Conservation (phyloP, 2,329 filamentous ascomycete species). For the Nemania bipapillata region DNA sequence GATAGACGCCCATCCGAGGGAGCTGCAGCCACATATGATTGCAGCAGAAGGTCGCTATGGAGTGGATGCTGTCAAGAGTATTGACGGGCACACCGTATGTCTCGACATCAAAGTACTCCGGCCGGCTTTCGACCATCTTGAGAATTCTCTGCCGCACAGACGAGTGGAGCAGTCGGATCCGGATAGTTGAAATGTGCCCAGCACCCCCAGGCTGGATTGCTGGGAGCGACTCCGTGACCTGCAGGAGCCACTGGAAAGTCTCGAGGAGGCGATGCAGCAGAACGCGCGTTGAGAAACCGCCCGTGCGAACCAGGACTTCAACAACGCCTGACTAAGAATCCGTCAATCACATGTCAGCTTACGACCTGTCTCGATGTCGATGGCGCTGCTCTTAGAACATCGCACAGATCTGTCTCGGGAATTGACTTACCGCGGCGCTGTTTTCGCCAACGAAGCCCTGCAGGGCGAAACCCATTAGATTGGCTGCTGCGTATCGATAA, state of each 20-base stretch:
- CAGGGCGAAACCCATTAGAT: conserved; percentile 62
- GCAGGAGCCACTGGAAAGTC: conserved; percentile 58
- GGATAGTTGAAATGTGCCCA: conserved; percentile 69
- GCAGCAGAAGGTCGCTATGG: conserved; percentile 71
- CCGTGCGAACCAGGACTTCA: conserved; percentile 73
- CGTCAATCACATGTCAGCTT: background rate
- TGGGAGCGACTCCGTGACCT: conserved; percentile 68
- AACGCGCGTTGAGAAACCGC: conserved; percentile 71
- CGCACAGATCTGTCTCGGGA: background rate
- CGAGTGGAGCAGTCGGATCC: conserved; percentile 73
- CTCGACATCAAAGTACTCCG: conserved; percentile 69
- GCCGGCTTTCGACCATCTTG: conserved; percentile 62
- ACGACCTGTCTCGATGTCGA: background rate
- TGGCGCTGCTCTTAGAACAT: too few species aligned
- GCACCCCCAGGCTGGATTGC: conserved; percentile 70
- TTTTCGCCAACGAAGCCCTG: conserved; percentile 55
- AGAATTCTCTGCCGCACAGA: conserved; percentile 72
- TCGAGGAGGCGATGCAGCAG: conserved; percentile 67
- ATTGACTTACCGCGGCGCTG: conserved; percentile 56
- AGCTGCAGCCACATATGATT: conserved; percentile 70
- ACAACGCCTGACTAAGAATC: conserved; percentile 61
- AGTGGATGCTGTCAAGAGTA: conserved; percentile 71
- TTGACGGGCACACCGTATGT: conserved; percentile 72
- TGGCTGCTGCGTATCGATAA: conserved; percentile 73
- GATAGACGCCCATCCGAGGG: conserved; percentile 71